phyloP scores from a whole-genome alignment of 495 filamentous ascomycete genomes.

The Podospora conica region DNA sequence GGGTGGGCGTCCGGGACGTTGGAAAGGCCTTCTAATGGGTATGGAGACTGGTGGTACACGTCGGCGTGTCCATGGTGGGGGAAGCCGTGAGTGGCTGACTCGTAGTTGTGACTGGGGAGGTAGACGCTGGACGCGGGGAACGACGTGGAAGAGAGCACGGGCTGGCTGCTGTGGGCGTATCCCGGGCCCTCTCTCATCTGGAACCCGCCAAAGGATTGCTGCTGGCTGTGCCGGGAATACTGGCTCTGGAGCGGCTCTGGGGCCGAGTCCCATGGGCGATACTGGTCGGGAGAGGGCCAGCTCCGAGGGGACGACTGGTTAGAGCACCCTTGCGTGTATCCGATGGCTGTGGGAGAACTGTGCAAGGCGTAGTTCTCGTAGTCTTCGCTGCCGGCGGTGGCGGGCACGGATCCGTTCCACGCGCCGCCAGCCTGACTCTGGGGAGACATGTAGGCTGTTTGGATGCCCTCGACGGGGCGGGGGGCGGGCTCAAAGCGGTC shows the following conservation, averaged over 20 bases:
- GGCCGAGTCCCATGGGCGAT: constrained; percentile 17
- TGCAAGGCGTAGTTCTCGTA: constrained; percentile 27
- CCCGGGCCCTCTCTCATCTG: neutral
- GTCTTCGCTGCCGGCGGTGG: constrained; percentile 16
- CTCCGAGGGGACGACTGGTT: constrained; percentile 25
- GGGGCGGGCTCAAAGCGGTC: constrained; percentile 1
- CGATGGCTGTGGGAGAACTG: constrained; percentile 13
- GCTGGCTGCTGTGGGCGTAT: constrained; percentile 1
- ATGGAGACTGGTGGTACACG: neutral
- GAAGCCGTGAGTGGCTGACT: neutral
- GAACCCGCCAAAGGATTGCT: neutral
- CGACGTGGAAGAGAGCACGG: constrained; percentile 6
- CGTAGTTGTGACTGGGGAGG: constrained; percentile 4
- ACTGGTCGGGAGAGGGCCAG: constrained; percentile 26
- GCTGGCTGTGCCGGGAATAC: constrained; percentile 8
- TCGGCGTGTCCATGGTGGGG: neutral
- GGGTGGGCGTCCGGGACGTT: neutral
- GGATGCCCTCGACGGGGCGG: constrained; percentile 4
- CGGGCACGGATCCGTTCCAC: constrained; percentile 17
- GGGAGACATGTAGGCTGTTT: constrained; percentile 12
- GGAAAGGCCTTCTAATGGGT: neutral
- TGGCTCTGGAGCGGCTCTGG: constrained; percentile 4
- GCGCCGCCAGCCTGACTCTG: constrained; percentile 5
- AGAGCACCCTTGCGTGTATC: constrained; percentile 14
- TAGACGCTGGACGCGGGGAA: constrained; percentile 9